phyloP scores from a whole-genome alignment of 306 rosid species.

The Elaeagnus macrophylla region DNA sequence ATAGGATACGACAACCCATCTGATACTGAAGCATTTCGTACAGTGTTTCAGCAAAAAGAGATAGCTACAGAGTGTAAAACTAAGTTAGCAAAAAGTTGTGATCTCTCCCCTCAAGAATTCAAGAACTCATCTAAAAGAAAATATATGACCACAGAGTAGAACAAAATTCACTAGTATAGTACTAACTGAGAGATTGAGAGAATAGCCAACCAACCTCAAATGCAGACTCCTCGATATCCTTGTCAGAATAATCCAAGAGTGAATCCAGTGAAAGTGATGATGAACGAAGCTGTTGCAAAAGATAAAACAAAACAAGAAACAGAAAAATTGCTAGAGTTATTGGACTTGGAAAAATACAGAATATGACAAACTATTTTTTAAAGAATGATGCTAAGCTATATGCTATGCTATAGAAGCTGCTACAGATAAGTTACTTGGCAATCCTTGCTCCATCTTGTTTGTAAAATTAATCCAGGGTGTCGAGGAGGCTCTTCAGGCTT shows the following conservation, averaged over 20 bases:
- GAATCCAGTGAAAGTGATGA: slow-evolving; percentile 74
- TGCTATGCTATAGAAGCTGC: neutral
- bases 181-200: neutral
- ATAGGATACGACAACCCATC: slow-evolving; percentile 75
- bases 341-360: neutral
- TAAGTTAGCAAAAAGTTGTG: slow-evolving; percentile 9
- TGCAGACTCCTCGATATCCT: slow-evolving; percentile 85
- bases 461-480: slow-evolving; percentile 80
- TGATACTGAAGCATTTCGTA: slow-evolving; percentile 97
- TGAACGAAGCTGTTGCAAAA: slow-evolving; percentile 61
- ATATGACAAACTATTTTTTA: neutral
- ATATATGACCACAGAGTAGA: neutral
- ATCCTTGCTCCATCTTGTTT: slow-evolving; percentile 56
- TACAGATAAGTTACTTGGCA: slow-evolving; percentile 48
- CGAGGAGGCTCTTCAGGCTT: slow-evolving; percentile 92
- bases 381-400: neutral
- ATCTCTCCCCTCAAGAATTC: neutral
- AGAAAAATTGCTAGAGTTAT: neutral
- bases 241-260: slow-evolving; percentile 81
- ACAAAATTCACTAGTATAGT: neutral
- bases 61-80: slow-evolving; percentile 45
- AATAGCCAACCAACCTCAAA: slow-evolving; percentile 54
- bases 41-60: slow-evolving; percentile 86
- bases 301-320: slow-evolving; percentile 13
- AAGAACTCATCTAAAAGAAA: neutral